Evolutionary conservation across 2,329 filamentous ascomycete species (phyloP).

Genomic region (Dactylonectria macrodidyma): DNA sequence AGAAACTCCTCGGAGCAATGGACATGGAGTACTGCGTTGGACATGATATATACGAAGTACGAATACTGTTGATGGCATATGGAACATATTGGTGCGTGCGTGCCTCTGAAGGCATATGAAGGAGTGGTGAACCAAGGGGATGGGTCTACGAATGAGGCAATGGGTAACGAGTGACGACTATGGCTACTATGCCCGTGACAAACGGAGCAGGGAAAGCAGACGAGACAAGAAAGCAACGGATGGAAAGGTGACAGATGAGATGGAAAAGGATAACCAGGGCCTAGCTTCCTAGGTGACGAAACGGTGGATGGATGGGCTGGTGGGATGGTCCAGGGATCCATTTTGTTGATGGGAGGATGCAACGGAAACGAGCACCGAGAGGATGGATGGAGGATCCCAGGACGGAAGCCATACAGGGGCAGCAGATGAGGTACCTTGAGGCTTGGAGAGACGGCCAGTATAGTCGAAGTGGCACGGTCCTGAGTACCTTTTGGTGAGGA

Average conservation of each 20-base stretch:
- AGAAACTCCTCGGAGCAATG: slow-evolving; percentile 12
- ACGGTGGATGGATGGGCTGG: slow-evolving; percentile 26
- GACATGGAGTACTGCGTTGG: slow-evolving; percentile 3
- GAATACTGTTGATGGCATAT: slow-evolving; percentile 13
- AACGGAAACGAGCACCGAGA: slow-evolving; percentile 43
- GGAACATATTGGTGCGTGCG: slow-evolving; percentile 5
- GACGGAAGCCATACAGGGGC: slow-evolving; percentile 33
- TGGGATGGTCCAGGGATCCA: slow-evolving; percentile 33
- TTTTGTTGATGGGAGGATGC: slow-evolving; percentile 25
- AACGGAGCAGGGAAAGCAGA: slow-evolving; percentile 29
- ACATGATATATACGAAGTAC: too few species aligned
- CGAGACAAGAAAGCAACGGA: slow-evolving; percentile 33
- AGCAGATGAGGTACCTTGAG: slow-evolving; percentile 36
- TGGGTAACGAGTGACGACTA: slow-evolving; percentile 18
- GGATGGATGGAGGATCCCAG: slow-evolving; percentile 40
- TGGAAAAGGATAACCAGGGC: slow-evolving; percentile 21
- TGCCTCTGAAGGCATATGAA: slow-evolving; percentile 20
- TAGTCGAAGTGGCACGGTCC: slow-evolving; percentile 41
- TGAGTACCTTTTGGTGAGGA: slow-evolving; percentile 33
- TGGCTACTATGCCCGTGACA: slow-evolving; percentile 19
- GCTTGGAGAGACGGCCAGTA: slow-evolving; percentile 28
- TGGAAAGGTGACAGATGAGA: slow-evolving; percentile 36
- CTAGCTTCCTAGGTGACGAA: slow-evolving; percentile 1
- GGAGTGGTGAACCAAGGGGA: slow-evolving; percentile 17
- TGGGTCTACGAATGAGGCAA: slow-evolving; percentile 12